Evolutionary conservation across 768 basidiomycete species (phyloP).

Genomic region (Serendipita sp.): DNA sequence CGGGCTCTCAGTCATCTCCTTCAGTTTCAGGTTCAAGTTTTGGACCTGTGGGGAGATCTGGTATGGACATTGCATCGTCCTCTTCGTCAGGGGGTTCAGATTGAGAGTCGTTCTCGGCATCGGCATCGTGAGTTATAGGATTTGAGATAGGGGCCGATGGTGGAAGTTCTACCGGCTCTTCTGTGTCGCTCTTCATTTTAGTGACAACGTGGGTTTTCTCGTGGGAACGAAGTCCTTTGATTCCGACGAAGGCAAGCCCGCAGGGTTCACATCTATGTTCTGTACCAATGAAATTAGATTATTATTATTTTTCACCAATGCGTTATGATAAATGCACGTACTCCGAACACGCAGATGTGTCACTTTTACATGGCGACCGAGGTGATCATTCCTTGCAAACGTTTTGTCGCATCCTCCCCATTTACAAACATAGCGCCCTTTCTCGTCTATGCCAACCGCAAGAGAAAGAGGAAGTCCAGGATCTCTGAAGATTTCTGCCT

Average conservation of each 20-base stretch:
- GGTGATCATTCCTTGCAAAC: conserved; percentile 2
- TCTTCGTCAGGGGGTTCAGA: background rate
- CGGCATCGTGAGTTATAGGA: background rate
- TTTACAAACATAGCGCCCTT: background rate
- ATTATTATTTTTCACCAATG: too few species aligned
- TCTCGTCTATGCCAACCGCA: background rate
- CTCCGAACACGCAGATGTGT: conserved; percentile 1
- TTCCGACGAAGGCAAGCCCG: conserved; percentile 2
- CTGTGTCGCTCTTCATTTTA: background rate
- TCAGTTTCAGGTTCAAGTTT: background rate
- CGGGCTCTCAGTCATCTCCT: background rate
- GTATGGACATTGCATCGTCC: background rate
- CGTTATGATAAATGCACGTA: background rate
- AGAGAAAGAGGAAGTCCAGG: background rate
- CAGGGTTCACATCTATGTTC: conserved; percentile 1
- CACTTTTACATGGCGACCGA: conserved; percentile 1
- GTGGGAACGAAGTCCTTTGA: background rate
- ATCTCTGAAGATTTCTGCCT: background rate
- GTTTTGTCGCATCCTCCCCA: conserved; percentile 1
- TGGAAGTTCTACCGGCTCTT: too few species aligned
- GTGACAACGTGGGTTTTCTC: background rate
- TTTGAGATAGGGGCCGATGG: too few species aligned
- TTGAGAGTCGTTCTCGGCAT: background rate
- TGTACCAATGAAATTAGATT: too few species aligned
- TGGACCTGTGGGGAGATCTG: background rate